Evolutionary conservation across 805 yeast species (phyloP).

Genomic region (Starmerella riodocensis): DNA sequence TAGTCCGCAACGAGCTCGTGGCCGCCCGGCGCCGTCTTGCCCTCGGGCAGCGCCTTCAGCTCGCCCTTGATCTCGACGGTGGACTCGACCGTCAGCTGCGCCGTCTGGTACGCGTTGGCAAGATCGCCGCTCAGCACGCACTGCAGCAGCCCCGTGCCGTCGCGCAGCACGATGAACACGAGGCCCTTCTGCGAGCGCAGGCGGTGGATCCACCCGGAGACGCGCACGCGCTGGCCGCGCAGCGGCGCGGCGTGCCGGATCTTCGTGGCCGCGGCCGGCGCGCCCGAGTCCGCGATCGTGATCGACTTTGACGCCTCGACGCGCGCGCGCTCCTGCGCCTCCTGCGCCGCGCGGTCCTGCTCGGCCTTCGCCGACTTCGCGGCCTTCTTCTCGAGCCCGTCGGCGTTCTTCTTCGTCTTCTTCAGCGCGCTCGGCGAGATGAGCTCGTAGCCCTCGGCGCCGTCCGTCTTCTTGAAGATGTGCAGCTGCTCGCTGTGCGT

Average conservation of each 20-base stretch:
- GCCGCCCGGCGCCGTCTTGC: constrained; percentile 94
- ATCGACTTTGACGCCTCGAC: constrained; percentile 71
- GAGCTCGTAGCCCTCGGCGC: constrained; percentile 43
- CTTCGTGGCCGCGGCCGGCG: constrained; percentile 64
- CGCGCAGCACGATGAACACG: constrained; percentile 82
- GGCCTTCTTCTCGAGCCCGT: constrained; percentile 70
- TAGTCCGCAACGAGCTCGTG: constrained; percentile 86
- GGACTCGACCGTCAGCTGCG: constrained; percentile 76
- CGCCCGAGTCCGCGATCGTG: constrained; percentile 52
- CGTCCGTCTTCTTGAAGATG: constrained; percentile 42
- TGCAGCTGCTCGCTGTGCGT: constrained; percentile 38
- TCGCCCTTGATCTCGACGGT: constrained; percentile 72
- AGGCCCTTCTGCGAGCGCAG: constrained; percentile 84
- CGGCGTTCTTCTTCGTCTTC: constrained; percentile 93
- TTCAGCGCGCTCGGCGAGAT: constrained; percentile 84
- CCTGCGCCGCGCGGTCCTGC: constrained; percentile 39
- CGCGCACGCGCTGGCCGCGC: constrained; percentile 58
- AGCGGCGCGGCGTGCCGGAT: constrained; percentile 40
- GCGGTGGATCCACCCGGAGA: constrained; percentile 95
- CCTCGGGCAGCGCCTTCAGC: constrained; percentile 77
- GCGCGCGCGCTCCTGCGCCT: constrained; percentile 55
- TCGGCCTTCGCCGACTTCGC: constrained; percentile 49
- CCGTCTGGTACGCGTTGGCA: constrained; percentile 78
- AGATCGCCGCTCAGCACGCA: constrained; percentile 79
- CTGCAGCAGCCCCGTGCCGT: constrained; percentile 86